Base-by-base conservation (phyloP, 2,329 filamentous ascomycete genomes). In the Dothideomycetes sp. region DNA sequence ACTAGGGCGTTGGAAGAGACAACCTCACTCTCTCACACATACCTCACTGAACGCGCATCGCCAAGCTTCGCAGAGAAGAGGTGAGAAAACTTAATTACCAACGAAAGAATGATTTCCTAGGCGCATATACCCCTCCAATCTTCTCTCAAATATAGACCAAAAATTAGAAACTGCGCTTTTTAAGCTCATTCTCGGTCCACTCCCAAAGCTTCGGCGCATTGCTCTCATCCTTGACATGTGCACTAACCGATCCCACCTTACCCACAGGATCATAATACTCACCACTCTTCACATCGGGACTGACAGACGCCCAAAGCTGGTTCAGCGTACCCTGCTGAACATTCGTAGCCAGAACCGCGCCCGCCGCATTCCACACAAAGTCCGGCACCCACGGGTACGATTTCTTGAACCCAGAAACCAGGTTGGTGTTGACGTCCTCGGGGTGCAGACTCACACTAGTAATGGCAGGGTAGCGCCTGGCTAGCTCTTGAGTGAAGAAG, bases 401-500 rank as follows among this genome's bases (percentile, higher is more conserved):
- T 9, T 45, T 47, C 12, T 45, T 38, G 16, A 50, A 37, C 40
- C 47, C 9, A 12, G 50, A 47, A 4, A 60, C 46, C 4, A 69
- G 38, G 2, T 50, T 52, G 0, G 64, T 69, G 3, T 48, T 44
- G 19, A 66, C 60, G 3, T 61, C 51, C 2, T 65, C 66, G 0
- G 66, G 67, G 40, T 67, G 60, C 2, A 69, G 43, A 1, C 60
- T 47, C 3, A 64, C 53, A 5, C 51, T 48, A 1, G 52, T 57
- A 16, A 69, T 54, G 5, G 49, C 43, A 0, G 63, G 58, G 36
- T 67, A 60, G 9, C 53, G 56, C 24, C 51, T 46, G 1, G 64
- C 59, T 3, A 72, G 48, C 36, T 64, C 58, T 7, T 52, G 49
- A 3, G 62, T 55, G 47, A 63, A 68, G 3, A 69, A 52, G 4